A percentile compares a stretch with the other conserved stretches of the same genome.
phyloP scores from a whole-genome alignment of 768 basidiomycete genomes.

The Podaxis mareebaensis region DNA sequence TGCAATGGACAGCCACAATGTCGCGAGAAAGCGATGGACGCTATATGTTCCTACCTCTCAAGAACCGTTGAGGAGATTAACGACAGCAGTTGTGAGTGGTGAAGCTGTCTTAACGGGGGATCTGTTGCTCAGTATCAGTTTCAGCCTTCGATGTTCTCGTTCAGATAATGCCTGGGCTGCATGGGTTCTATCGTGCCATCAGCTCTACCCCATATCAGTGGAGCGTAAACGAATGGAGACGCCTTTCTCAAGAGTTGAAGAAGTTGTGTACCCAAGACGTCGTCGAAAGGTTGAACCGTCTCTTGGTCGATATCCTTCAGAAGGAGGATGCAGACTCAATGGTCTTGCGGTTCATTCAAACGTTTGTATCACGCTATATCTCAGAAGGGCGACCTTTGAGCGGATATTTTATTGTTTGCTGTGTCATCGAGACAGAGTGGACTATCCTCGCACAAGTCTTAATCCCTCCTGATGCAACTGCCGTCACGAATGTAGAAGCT shows the following conservation, averaged over 20 bases:
- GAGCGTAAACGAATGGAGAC: constrained; percentile 66
- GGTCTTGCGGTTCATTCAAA: constrained; percentile 58
- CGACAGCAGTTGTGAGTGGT: constrained; percentile 52
- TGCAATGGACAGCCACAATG: constrained; percentile 54
- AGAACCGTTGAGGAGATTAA: constrained; percentile 57
- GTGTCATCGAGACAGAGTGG: constrained; percentile 83
- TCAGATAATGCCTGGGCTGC: constrained; percentile 77
- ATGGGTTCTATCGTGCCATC: constrained; percentile 86
- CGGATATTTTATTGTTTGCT: constrained; percentile 89
- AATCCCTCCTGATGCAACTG: constrained; percentile 33
- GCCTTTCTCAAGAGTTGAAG: constrained; percentile 52
- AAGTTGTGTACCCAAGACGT: constrained; percentile 63
- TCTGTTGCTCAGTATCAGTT: constrained; percentile 8
- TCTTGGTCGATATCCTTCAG: constrained; percentile 64
- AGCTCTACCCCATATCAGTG: constrained; percentile 78
- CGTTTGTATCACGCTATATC: constrained; percentile 75
- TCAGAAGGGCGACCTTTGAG: constrained; percentile 75
- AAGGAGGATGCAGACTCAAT: constrained; percentile 52
- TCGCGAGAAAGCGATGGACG: constrained; percentile 49
- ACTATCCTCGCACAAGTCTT: constrained; percentile 77
- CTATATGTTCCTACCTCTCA: constrained; percentile 63
- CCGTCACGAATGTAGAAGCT: constrained; percentile 55
- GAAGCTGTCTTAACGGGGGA: background rate
- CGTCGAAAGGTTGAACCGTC: constrained; percentile 72
- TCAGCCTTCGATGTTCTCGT: constrained; percentile 72